These are phyloP conservation scores for Triangularia setosa DNA, from an alignment of 2,329 filamentous ascomycete species.

Conservation along the genomic window DNA sequence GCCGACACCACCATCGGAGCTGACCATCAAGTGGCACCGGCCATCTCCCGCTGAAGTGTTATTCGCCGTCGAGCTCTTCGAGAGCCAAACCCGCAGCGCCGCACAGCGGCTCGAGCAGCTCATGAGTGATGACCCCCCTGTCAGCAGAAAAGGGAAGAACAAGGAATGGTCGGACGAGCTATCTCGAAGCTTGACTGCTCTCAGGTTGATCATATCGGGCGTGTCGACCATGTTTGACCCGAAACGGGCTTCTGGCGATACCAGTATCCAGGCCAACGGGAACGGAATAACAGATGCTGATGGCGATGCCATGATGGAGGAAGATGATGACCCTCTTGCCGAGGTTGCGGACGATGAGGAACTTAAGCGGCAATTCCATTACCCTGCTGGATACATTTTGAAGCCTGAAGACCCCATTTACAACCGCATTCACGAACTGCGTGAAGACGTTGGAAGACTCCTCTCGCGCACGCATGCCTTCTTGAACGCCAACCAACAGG, in stretches of 20 bases:
- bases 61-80: slow-evolving; percentile 86
- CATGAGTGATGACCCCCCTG: slow-evolving; percentile 74
- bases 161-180: slow-evolving; percentile 99
- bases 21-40: slow-evolving; percentile 89
- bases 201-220: slow-evolving; percentile 85
- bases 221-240: slow-evolving; percentile 87
- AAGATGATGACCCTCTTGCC: slow-evolving; percentile 52
- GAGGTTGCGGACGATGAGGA: slow-evolving; percentile 75
- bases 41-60: slow-evolving; percentile 75
- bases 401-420: slow-evolving; percentile 61
- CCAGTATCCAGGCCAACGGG: slow-evolving; percentile 42
- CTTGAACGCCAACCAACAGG: slow-evolving; percentile 78
- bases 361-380: slow-evolving; percentile 80
- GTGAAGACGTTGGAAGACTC: slow-evolving; percentile 73
- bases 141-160: slow-evolving; percentile 89
- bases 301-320: slow-evolving; percentile 40
- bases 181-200: slow-evolving; percentile 79
- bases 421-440: slow-evolving; percentile 71
- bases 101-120: slow-evolving; percentile 70
- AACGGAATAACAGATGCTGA: slow-evolving; percentile 53
- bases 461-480: slow-evolving; percentile 83
- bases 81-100: slow-evolving; percentile 75
- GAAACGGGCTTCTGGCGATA: slow-evolving; percentile 59
- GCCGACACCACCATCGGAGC: slow-evolving; percentile 65
- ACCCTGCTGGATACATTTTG: slow-evolving; percentile 82